phyloP scores from a whole-genome alignment of 164 flowering plant genomes.

The Pachysandra terminalis region DNA sequence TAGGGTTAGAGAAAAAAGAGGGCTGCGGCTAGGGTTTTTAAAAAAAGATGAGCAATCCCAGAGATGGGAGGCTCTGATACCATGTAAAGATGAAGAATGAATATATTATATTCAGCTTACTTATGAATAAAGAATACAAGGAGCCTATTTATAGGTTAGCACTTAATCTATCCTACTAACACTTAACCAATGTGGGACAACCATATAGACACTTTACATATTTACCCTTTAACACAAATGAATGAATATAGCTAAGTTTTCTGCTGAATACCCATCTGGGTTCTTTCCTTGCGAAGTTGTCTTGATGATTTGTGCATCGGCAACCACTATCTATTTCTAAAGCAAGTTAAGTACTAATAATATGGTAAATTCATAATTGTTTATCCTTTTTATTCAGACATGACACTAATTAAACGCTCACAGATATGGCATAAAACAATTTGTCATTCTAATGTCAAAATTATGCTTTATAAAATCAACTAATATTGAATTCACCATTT shows the following conservation, averaged over 20 bases:
- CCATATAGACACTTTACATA: too few species aligned
- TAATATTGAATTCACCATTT: background rate
- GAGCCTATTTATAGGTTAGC: too few species aligned
- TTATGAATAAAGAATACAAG: too few species aligned
- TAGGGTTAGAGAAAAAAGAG: too few species aligned
- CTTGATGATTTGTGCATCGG: constrained; percentile 1
- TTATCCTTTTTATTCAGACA: background rate
- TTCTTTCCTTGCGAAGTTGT: background rate
- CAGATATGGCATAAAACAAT: background rate
- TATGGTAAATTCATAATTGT: too few species aligned
- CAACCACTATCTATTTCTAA: background rate
- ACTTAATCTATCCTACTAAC: too few species aligned
- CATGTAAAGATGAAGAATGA: too few species aligned
- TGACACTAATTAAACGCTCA: background rate
- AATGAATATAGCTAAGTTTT: background rate
- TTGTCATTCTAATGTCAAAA: background rate
- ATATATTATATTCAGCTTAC: too few species aligned
- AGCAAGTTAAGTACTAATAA: background rate
- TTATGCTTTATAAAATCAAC: background rate
- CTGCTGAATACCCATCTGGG: background rate
- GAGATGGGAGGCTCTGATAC: too few species aligned
- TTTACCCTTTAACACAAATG: background rate
- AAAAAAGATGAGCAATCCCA: too few species aligned
- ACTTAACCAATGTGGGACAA: too few species aligned
- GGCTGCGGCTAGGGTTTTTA: too few species aligned